phyloP scores from a whole-genome alignment of 2,329 filamentous ascomycete genomes.

The Sclerotinia glacialis region DNA sequence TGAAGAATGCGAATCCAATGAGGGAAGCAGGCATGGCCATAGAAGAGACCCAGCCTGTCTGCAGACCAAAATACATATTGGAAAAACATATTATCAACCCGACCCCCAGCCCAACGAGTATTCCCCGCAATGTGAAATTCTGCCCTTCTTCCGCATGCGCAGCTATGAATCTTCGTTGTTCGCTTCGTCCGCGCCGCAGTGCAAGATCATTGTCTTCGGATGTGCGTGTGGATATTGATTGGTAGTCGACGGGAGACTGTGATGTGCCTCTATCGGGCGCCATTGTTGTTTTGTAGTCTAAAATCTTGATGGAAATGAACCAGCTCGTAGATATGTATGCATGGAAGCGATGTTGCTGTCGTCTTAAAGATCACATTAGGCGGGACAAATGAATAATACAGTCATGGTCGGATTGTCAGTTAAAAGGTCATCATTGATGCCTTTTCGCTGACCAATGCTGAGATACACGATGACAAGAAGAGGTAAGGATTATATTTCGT shows the following conservation, averaged over 20 bases:
- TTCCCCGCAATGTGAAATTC: conserved; percentile 81
- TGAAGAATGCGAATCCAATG: conserved; percentile 93
- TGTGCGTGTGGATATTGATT: conserved; percentile 31
- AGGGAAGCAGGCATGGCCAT: conserved; percentile 97
- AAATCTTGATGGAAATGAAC: neutral
- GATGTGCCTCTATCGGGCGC: conserved; percentile 32
- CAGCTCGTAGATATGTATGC: neutral
- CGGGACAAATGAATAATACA: neutral
- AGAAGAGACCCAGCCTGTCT: conserved; percentile 75
- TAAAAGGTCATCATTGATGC: neutral
- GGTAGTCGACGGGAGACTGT: conserved; percentile 27
- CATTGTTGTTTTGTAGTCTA: conserved; percentile 24
- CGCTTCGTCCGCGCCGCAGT: conserved; percentile 32
- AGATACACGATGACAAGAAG: neutral
- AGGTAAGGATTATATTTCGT: conserved; percentile 12
- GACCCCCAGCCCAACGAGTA: conserved; percentile 76
- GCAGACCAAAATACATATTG: conserved; percentile 98
- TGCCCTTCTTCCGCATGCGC: conserved; percentile 43
- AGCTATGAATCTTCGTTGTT: conserved; percentile 35
- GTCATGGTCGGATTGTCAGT: neutral
- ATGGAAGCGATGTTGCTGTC: neutral
- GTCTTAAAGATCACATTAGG: neutral
- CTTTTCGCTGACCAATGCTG: conserved; percentile 18
- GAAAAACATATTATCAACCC: conserved; percentile 92
- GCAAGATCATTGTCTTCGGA: conserved; percentile 20